Conservation (phyloP, 768 basidiomycete genomes). For the Termitomyces heimii region DNA sequence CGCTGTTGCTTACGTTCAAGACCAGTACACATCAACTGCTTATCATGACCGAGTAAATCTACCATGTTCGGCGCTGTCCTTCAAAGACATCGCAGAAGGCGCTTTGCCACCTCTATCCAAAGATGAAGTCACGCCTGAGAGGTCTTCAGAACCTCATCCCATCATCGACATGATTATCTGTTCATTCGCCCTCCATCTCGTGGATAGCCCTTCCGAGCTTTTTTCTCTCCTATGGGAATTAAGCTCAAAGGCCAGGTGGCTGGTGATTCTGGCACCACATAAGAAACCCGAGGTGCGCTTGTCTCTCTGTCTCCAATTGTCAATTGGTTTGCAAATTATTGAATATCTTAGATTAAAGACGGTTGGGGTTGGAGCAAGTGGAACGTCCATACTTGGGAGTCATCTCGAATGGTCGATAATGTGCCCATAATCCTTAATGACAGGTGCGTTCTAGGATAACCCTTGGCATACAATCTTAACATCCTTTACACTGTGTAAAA, state of each 20-base stretch:
- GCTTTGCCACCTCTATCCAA: constrained; percentile 31
- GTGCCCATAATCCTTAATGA: constrained; percentile 43
- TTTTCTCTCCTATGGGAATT: constrained; percentile 63
- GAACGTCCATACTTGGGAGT: constrained; percentile 44
- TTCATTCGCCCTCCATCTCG: constrained; percentile 70
- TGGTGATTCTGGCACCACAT: constrained; percentile 67
- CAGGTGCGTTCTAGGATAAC: constrained; percentile 23
- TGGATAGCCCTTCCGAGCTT: constrained; percentile 53
- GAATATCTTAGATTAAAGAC: constrained; percentile 44
- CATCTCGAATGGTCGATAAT: constrained; percentile 32
- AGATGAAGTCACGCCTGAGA: constrained; percentile 6
- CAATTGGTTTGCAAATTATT: neutral
- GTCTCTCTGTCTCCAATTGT: neutral
- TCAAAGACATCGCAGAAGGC: constrained; percentile 57
- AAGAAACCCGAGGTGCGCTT: constrained; percentile 63
- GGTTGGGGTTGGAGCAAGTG: constrained; percentile 66
- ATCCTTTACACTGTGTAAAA: constrained; percentile 13
- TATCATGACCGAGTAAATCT: constrained; percentile 49
- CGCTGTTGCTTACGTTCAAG: neutral
- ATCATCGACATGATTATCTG: constrained; percentile 59
- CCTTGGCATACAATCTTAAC: neutral
- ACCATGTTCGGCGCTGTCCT: constrained; percentile 52
- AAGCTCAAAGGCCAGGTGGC: constrained; percentile 55
- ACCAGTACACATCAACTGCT: constrained; percentile 55
- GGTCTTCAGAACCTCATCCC: neutral